Percentiles rank a stretch among this genome's conserved stretches.
Conservation (phyloP, 176 grass and related monocot genomes). For the Canna indica region DNA sequence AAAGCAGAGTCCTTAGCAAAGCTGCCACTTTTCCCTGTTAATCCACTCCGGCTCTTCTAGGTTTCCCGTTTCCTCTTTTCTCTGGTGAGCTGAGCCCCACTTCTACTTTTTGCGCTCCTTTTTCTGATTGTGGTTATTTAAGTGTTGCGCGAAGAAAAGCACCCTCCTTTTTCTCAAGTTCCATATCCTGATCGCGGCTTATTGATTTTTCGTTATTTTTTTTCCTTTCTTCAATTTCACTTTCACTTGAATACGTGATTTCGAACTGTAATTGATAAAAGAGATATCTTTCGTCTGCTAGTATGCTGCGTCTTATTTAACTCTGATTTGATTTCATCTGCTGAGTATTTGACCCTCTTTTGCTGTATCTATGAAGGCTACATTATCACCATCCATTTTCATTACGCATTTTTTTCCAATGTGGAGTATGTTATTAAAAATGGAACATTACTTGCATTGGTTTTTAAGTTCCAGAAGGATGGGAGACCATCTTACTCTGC, state of each 20-base stretch:
- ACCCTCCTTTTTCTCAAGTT: not conserved
- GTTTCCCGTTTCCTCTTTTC: slow-evolving; percentile 1
- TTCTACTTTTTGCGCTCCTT: slow-evolving; percentile 7
- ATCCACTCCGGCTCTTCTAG: too few relatives aligned
- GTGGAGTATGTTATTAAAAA: too few relatives aligned
- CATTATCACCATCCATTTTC: not conserved
- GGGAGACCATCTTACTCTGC: slow-evolving; percentile 89
- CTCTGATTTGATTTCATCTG: not conserved
- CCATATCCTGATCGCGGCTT: not conserved
- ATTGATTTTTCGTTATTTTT: not conserved
- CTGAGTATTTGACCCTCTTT: slow-evolving; percentile 6
- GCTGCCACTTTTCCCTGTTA: too few relatives aligned
- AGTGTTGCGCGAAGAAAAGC: not conserved
- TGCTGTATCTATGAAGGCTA: not conserved
- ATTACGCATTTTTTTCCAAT: not conserved
- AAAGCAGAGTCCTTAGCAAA: too few relatives aligned
- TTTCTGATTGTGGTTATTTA: not conserved
- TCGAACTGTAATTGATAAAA: not conserved
- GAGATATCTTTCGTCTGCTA: slow-evolving; percentile 5
- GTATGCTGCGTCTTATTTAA: not conserved
- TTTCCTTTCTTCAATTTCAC: not conserved
- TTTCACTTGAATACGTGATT: not conserved
- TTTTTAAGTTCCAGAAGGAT: slow-evolving; percentile 24
- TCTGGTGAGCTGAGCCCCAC: slow-evolving; percentile 23
- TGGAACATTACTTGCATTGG: slow-evolving; percentile 9